phyloP scores from a whole-genome alignment of 129 eudicot species.

The Chrysanthemum lavandulifolium region DNA sequence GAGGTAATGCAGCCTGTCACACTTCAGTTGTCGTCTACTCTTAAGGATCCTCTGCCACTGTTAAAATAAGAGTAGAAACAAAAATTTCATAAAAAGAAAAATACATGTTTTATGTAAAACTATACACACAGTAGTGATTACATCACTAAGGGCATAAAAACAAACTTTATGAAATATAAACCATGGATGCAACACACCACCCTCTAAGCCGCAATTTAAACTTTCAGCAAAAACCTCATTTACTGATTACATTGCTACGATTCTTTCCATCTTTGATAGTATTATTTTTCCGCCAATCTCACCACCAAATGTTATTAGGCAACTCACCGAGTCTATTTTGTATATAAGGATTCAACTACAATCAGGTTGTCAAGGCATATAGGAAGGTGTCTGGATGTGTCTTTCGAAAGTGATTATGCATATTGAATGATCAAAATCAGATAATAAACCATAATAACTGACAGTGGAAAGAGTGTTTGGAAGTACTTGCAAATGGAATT shows the following conservation, averaged over 20 bases:
- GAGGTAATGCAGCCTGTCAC: neutral
- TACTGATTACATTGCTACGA: neutral
- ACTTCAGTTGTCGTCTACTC: slow-evolving; percentile 13
- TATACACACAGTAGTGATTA: neutral
- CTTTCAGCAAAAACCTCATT: neutral
- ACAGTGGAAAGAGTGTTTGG: too few relatives aligned
- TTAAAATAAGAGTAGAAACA: neutral
- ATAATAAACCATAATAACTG: too few relatives aligned
- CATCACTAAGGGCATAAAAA: neutral
- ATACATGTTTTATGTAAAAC: too few relatives aligned
- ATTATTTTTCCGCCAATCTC: neutral
- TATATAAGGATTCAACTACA: neutral
- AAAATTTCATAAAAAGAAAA: neutral
- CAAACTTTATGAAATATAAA: neutral
- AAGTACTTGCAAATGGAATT: too few relatives aligned
- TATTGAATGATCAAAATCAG: too few relatives aligned
- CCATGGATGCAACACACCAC: neutral
- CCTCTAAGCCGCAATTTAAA: neutral
- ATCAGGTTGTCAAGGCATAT: neutral
- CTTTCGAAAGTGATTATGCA: too few relatives aligned
- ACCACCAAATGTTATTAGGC: neutral
- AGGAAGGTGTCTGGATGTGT: too few relatives aligned
- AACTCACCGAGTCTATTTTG: neutral
- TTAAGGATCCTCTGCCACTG: neutral
- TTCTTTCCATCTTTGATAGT: too few relatives aligned